phyloP scores from a whole-genome alignment of 2,329 filamentous ascomycete species.

The Aspergillus pseudonomiae region DNA sequence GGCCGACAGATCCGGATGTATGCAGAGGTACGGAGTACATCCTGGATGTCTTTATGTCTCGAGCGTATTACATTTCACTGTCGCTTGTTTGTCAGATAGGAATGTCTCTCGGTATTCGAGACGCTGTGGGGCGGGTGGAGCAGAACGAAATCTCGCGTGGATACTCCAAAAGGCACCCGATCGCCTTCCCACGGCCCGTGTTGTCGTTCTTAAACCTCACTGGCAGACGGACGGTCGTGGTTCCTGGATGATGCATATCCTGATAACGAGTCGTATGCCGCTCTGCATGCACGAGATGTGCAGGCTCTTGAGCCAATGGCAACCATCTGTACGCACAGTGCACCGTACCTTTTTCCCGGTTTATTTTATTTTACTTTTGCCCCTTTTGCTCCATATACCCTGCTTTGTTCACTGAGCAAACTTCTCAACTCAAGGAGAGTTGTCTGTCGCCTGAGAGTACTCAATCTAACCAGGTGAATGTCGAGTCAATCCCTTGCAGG shows the following conservation, averaged over 20 bases:
- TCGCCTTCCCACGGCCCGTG: background rate
- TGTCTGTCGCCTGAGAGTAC: background rate
- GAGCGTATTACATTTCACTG: background rate
- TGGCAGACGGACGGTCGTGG: background rate
- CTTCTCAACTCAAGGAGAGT: background rate
- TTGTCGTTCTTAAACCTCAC: background rate
- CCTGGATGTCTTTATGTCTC: background rate
- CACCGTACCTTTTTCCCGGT: background rate
- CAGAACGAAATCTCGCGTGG: background rate
- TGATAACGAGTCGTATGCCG: background rate
- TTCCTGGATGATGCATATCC: background rate
- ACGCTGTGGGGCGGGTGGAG: background rate
- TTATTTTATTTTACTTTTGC: background rate
- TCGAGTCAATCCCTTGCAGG: background rate
- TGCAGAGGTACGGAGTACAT: background rate
- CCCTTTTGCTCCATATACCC: background rate
- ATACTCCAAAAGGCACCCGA: background rate
- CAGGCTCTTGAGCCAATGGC: background rate
- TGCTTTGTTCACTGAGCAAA: background rate
- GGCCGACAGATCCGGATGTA: background rate
- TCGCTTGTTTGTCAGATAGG: background rate
- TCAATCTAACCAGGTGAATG: background rate
- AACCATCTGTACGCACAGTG: background rate
- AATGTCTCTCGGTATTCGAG: background rate
- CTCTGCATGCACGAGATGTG: background rate